Base-by-base conservation (phyloP, 148 eudicot genomes). In the Chenopodium quinoa region DNA sequence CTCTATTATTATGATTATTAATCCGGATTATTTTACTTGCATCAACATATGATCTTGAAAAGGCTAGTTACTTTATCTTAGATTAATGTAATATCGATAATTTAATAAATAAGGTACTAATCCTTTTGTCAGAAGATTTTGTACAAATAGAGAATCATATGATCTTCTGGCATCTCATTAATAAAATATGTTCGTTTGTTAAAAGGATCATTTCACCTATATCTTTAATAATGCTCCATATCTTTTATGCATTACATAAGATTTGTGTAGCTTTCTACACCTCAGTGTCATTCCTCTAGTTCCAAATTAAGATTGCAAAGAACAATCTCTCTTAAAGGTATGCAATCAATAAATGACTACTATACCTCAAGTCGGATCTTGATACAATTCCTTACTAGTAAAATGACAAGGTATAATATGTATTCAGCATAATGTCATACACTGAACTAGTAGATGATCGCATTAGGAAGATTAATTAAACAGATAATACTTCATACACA, bases 51-150 rank as follows among this genome's bases (percentile, higher is more conserved):
- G 25, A 32, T 80, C 9, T 1, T 16, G 27, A 52, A 75, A 67
- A 82, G 79, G 52, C 23, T 37, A 32, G 19, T 54, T 68, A 46
- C 82, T 70, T 79, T 79, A 4, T 70, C 54, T 50, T 50, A 50
- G 16, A 50, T 50, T 5, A 13, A 50, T 50, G 54, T 37, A 46
- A 22, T 72, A 34, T 1, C 3, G 7, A 12, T 23, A 47, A 52
- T 2, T 23, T 73, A 46, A 40, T 3, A 23, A 5, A 73, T 3
- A 46, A n/a, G 2, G 11, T 23, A 23, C 29, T 22, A 44, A n/a
- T 9, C 14, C 13, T 32, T 1, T 48, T 77, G 63, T 50, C 77
- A 74, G 77, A 50, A 23, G 58, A 75, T 75, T 40, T 40, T 63
- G 34, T 52, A 75, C 64, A 48, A 6, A 29, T 27, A 23, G 46